phyloP scores from a whole-genome alignment of 83 land plant genomes.

The Picea abies region DNA sequence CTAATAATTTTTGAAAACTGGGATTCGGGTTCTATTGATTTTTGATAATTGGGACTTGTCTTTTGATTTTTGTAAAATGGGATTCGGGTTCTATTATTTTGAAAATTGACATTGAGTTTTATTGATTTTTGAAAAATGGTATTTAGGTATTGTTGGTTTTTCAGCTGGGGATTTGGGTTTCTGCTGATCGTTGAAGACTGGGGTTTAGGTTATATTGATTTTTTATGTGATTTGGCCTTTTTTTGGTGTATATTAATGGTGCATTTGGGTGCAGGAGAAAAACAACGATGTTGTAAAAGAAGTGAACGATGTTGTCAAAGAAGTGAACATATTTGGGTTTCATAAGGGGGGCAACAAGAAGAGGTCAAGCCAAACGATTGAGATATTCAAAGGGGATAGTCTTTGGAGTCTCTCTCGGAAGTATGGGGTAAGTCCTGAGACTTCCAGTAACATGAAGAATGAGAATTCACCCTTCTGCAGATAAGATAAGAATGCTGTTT shows the following conservation, averaged over 20 bases:
- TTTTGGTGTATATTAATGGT: neutral
- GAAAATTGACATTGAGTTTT: neutral
- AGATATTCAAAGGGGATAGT: conserved; percentile 2
- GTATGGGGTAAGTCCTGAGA: conserved; percentile 8
- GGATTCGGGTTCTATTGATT: neutral
- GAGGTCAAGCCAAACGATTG: conserved; percentile 4
- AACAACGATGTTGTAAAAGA: neutral
- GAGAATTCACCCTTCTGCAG: no score
- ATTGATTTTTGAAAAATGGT: neutral
- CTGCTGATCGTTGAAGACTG: neutral
- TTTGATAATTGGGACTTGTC: neutral
- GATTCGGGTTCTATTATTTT: neutral
- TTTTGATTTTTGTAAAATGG: neutral
- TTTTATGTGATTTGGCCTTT: neutral
- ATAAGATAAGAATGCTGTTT: neutral
- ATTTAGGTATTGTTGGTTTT: neutral
- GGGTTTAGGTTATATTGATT: neutral
- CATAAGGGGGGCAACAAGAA: conserved; percentile 1
- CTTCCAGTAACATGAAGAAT: neutral
- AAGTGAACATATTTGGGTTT: neutral
- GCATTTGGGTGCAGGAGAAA: neutral
- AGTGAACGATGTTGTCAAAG: neutral
- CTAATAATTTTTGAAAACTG: neutral
- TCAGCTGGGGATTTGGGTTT: neutral
- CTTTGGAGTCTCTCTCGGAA: conserved; percentile 16